Evolutionary conservation across 2,329 filamentous ascomycete species (phyloP).

Genomic region (Lizonia empirigonia): DNA sequence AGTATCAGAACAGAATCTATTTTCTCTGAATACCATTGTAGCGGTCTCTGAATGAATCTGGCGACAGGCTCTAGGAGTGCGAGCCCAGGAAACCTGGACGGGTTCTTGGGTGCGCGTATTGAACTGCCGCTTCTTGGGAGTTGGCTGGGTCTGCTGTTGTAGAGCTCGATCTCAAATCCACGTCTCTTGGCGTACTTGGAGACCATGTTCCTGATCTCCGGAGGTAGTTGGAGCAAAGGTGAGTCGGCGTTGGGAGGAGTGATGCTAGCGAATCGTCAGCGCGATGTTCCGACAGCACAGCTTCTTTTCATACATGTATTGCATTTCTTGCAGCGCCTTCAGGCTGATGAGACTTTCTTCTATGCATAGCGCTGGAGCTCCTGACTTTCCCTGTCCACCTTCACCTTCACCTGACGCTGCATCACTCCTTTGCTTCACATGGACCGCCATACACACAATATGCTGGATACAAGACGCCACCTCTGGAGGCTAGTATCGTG

Average conservation of each 20-base stretch:
- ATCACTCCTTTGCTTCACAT: too few species aligned
- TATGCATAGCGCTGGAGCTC: neutral
- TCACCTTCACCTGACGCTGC: too few species aligned
- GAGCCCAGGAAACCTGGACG: neutral
- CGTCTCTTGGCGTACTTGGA: neutral
- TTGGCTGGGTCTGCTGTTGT: neutral
- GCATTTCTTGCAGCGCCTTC: neutral
- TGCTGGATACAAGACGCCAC: neutral
- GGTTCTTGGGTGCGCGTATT: neutral
- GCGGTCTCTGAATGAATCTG: neutral
- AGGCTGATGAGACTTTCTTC: neutral
- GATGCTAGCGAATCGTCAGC: neutral
- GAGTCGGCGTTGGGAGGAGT: neutral
- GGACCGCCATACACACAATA: too few species aligned
- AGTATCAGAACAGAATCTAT: neutral
- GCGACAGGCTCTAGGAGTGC: neutral
- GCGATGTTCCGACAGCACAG: neutral
- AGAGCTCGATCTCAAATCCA: neutral
- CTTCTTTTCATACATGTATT: neutral
- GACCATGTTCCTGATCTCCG: neutral
- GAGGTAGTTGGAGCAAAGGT: neutral
- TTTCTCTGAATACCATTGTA: neutral
- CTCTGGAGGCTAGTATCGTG: neutral
- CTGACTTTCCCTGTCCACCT: too few species aligned
- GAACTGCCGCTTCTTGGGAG: neutral